Base-by-base conservation (phyloP, 306 rosid species). In the Canavalia ensiformis region DNA sequence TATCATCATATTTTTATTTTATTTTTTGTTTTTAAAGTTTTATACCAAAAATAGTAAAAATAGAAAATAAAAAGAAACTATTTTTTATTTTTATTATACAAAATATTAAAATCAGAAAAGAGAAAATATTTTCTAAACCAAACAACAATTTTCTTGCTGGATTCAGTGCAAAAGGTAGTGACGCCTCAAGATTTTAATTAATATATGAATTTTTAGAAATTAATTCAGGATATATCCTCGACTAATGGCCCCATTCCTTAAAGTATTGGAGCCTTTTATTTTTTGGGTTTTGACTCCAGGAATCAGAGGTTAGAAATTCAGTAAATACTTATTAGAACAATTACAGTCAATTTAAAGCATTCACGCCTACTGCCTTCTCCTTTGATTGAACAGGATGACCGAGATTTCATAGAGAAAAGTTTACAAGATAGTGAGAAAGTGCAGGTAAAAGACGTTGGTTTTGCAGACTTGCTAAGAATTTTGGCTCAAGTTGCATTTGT, bases 351-450 rank as follows among this genome's bases (percentile, higher is more conserved):
- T 66, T 69, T 8, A 28, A 55, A 76, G 45, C 44, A 39, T 49
- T 51, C 2, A 10, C 1, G 42, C n/a, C 6, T 10, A 29, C 72
- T 31, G 7, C 5, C 76, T 13, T 57, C 49, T 50, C 64, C 64
- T 70, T 76, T 64, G 54, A 68, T 51, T 12, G 58, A 33, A 56
- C 92, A 92, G 97, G 88, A 82, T 76, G 95, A 95, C 83, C 78
- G 0, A 56, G 93, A 81, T 70, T 89, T 88, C 66, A 86, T 90
- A 66, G 88, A 86, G 75, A 88, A 55, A 78, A 95, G 98, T 82
- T 89, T 95, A 71, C 85, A 83, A 55, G 98, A 91, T 1, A 92
- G 98, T 57, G 97, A 91, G 81, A 83, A 74, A 83, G 98, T 95
- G 45, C 98, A 92, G 98, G 98, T 94, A 88, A 29, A 47, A 37